Evolutionary conservation across 2,329 filamentous ascomycete genomes (phyloP).

Genomic region (Elsinoe fawcettii): DNA sequence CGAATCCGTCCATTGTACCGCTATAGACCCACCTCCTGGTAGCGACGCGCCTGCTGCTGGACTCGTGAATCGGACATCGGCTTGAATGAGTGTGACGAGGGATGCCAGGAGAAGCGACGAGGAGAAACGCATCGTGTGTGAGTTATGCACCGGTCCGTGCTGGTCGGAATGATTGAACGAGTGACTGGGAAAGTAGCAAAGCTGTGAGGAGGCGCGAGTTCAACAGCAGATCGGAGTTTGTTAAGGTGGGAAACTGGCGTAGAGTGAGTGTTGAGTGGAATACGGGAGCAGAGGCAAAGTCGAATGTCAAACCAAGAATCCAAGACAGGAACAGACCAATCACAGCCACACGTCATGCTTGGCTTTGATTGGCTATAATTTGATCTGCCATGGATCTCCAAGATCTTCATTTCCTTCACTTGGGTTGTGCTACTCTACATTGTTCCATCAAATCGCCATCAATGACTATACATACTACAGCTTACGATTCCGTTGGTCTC

Average conservation of each 20-base stretch:
- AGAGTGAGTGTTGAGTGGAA: not conserved
- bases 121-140: constrained; percentile 21
- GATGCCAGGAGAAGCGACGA: constrained; percentile 31
- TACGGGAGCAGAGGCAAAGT: not conserved
- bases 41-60: constrained; percentile 47
- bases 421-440: not conserved
- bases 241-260: not conserved
- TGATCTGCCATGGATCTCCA: not conserved
- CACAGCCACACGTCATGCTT: not conserved
- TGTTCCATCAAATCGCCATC: too few species aligned
- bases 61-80: constrained; percentile 48
- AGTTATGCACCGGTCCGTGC: not conserved
- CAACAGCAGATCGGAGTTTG: not conserved
- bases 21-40: constrained; percentile 43
- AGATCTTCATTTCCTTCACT: not conserved
- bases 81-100: constrained; percentile 38
- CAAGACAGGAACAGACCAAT: constrained; percentile 12
- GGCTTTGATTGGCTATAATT: constrained; percentile 12
- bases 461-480: not conserved
- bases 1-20: constrained; percentile 51
- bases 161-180: not conserved
- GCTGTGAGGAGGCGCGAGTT: not conserved
- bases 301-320: constrained; percentile 12
- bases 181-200: not conserved
- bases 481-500: not conserved